Base-by-base conservation (phyloP, 2,329 filamentous ascomycete genomes). In the Botrytis paeoniae region DNA sequence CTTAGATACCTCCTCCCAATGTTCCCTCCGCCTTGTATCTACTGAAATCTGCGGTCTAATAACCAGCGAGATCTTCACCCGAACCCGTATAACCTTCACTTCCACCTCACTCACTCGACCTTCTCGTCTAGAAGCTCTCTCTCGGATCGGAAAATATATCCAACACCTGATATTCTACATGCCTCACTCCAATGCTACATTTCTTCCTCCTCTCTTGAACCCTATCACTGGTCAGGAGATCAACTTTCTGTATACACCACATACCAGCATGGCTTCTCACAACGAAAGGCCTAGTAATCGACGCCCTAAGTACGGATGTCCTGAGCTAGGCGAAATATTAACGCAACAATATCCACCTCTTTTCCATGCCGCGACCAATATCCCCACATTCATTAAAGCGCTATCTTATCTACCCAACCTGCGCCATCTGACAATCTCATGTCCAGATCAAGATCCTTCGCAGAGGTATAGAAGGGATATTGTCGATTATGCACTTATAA, bases 401-500 rank as follows among this genome's bases (percentile, higher is more conserved):
- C 85, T 97, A 80, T 87, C 87, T 51, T 85, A 90, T 75, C 82
- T 97, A 78, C 84, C 88, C 73, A 92, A 91, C 78, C 84, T 97
- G 78, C 85, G 88, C 63, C 92, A 95, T 80, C 85, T 97, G 74
- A 91, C 88, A 66, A 87, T 97, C 80, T 90, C 89, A 74, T 96
- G 93, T 77, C 92, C 93, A 8, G 91, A 89, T 54, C 92, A 94
- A 81, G 85, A 90, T 74, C 85, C 89, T 25, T 84, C 86, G 54
- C 90, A 93, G 80, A 86, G 91, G 62, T 93, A 94, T 80, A 88
- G 93, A 54, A 88, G 93, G 65, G 91, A 90, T 81, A 89, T 91
- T 66, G 93, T 97, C 74, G 94, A 97, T 85, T 97, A 96, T 80
- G 93, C 93, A 6, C 89, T 97, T 75, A 94, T 97, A 80, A 96